Base-by-base conservation (phyloP, 371 early-diverging fungal genomes). In the Mortierella sp. region DNA sequence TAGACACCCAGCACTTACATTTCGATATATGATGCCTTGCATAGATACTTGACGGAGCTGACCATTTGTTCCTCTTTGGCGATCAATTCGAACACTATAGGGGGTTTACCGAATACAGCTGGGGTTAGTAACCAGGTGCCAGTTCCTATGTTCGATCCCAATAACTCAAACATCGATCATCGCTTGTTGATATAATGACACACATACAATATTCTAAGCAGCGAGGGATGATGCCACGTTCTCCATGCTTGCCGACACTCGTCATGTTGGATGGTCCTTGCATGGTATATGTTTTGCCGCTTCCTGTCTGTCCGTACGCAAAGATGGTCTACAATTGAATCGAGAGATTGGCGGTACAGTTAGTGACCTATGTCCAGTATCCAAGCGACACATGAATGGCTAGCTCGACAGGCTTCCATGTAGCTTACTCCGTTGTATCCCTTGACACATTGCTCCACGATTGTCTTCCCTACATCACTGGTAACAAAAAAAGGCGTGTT, bases 261-360 rank as follows among this genome's bases (percentile, higher is more conserved):
- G 44, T 81, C 76, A 74, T 85, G 74, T 69, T 86, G 26, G 91
- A 89, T 26, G 84, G 84, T 14, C 94, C 95, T 69, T 93, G 89
- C 93, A 95, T 95, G 2, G 95, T 95, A 75, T 93, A 94, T 4
- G 97, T 97, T 85, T 97, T 97, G 7, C 98, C 98, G 73, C 92
- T 91, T n/a, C 95, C 96, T 19, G 97, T 97, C 70, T 96, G 96
- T 0, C 94, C 94, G 71, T 96, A 96, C 0, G 95, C 95, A 79
- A 96, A 95, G n/a, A 96, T 91, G 7, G 95, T 95, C 31, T 81
- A 76, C n/a, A 44, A 43, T n/a, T 22, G 16, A n/a, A 19, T 16
- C 29, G 29, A 34, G 24, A n/a, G 19, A 41, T 72, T 2, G 29
- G 44, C 45, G 4, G n/a, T 45, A 2, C n/a, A 7, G 34, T 66